These are phyloP conservation scores for Paramecium caudatum DNA, from an alignment of 73 alveolate species.

Conservation along the genomic window DNA sequence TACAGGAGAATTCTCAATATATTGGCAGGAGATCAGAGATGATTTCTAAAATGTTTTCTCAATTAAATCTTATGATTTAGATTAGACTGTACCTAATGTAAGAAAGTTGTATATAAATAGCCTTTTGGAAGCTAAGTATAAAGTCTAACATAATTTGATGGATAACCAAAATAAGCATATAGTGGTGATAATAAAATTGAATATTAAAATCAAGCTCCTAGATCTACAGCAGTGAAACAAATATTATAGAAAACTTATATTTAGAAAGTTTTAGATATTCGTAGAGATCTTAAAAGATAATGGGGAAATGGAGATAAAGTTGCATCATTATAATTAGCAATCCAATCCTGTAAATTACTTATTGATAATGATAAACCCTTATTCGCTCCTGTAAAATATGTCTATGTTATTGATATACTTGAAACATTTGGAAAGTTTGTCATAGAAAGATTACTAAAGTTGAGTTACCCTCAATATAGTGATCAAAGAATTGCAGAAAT, in stretches of 20 bases:
- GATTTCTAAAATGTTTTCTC: constrained; percentile 61
- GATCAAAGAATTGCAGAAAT: constrained; percentile 79
- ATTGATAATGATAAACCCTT: constrained; percentile 96
- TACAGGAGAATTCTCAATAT: constrained; percentile 18
- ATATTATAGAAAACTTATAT: neutral
- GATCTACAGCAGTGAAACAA: neutral
- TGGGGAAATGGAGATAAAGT: constrained; percentile 87
- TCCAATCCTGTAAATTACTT: constrained; percentile 94
- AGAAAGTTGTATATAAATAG: constrained; percentile 9
- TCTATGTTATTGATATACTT: constrained; percentile 93
- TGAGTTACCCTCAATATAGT: constrained; percentile 83
- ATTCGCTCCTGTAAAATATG: constrained; percentile 95
- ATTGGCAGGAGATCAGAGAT: constrained; percentile 69
- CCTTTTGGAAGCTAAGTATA: constrained; percentile 70
- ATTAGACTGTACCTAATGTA: constrained; percentile 57
- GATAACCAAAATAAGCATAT: constrained; percentile 59
- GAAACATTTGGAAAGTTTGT: constrained; percentile 94
- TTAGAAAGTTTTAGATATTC: neutral
- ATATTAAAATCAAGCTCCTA: constrained; percentile 11
- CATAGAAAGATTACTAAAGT: constrained; percentile 92
- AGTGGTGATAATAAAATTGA: constrained; percentile 69
- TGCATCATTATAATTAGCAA: constrained; percentile 91
- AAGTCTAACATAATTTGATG: constrained; percentile 30
- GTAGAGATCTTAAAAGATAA: constrained; percentile 49
- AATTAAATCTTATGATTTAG: constrained; percentile 59